phyloP scores from a whole-genome alignment of 2,329 filamentous ascomycete species.

The Rasamsonia emersonii region DNA sequence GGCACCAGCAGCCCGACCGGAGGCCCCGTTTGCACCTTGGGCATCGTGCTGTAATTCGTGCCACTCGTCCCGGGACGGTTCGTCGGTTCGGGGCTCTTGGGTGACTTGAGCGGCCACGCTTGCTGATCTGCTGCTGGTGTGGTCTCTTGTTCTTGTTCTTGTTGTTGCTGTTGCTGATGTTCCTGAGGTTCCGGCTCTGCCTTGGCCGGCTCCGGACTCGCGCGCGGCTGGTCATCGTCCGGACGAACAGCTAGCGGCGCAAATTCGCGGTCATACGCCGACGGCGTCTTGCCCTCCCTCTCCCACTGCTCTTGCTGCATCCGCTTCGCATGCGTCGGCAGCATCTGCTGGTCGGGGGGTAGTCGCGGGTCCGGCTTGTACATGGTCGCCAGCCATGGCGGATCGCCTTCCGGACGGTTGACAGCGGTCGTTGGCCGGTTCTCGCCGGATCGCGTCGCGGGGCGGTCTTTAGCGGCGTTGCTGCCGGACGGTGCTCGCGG shows the following conservation, averaged over 20 bases:
- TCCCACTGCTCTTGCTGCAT: constrained; percentile 95
- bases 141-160: constrained; percentile 11
- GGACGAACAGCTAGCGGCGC: constrained; percentile 56
- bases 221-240: constrained; percentile 20
- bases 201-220: constrained; percentile 8
- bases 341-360: constrained; percentile 88
- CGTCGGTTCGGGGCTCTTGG: constrained; percentile 24
- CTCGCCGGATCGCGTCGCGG: constrained; percentile 55
- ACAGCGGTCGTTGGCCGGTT: constrained; percentile 44
- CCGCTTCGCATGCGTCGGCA: constrained; percentile 85
- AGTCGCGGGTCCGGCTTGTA: constrained; percentile 93
- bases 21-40: constrained; percentile 34
- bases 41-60: constrained; percentile 44
- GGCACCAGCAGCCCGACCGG: constrained; percentile 26
- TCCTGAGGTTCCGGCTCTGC: constrained; percentile 7
- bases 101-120: constrained; percentile 20
- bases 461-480: constrained; percentile 40
- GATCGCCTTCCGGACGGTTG: constrained; percentile 81
- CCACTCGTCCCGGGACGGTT: constrained; percentile 34
- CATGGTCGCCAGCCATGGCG: constrained; percentile 88
- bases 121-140: constrained; percentile 5
- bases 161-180: constrained; percentile 10
- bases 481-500: constrained; percentile 25
- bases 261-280: constrained; percentile 79
- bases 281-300: constrained; percentile 78